Base-by-base conservation (phyloP, 75 land plant genomes). In the Cunninghamia lanceolata region DNA sequence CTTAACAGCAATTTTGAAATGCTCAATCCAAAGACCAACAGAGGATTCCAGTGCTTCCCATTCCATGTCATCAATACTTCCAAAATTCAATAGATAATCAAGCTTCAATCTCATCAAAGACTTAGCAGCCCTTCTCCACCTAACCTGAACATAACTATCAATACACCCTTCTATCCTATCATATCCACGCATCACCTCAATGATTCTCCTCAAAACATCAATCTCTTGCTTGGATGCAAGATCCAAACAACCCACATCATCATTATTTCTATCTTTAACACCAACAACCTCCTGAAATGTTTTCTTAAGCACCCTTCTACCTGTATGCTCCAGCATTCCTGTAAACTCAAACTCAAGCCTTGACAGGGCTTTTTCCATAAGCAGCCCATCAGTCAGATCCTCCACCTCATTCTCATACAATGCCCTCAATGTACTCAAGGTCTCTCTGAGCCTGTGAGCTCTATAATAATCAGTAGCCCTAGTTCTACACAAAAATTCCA, bases 401-500 rank as follows among this genome's bases (percentile, higher is more conserved):
- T 90, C 91, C 56, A 90, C 90, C 88, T 89, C 93, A 21, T 82
- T 83, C 78, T 90, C 91, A 71, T 86, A 90, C 34, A 90, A 38
- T 3, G 86, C 88, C 30, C 82, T 87, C 14, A 90, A 82, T 2
- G 91, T 86, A 38, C 73, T 56, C 56, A 89, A 2, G 15, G 90
- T 84, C 86, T 92, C 93, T 70, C 40, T 88, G 43, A 90, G 84
- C 46, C 90, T 84, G 7, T 83, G 83, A 7, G 84, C 83, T 50
- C 90, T 78, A 35, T 66, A 82, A 50, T 81, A 86, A 54, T 90
- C 93, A 82, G 90, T 80, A n/a, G 90, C 90, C 73, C 88, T 90
- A 3, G 91, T 92, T 89, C 91, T 85, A 80, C 93, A 86, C 90
- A 92, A 77, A 75, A 90, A 90, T 83, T 92, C 91, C 85, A 90